Percentiles rank a stretch among this genome's conserved stretches.
Evolutionary conservation across 768 basidiomycete species (phyloP).

Genomic region (Hericium coralloides): DNA sequence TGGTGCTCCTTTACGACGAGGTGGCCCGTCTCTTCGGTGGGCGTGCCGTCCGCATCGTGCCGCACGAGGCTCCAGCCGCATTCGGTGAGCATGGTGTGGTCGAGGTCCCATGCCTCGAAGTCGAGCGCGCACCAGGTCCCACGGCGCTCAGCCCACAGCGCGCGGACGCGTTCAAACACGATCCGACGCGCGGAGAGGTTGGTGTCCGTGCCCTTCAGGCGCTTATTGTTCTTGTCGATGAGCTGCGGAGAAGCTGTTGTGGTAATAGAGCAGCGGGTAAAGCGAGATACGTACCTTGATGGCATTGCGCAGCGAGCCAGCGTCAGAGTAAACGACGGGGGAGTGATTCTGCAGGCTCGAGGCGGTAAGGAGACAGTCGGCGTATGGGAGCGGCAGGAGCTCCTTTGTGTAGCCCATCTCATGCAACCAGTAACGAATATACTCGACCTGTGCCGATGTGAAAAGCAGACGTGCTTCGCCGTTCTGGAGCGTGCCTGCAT

Average conservation of each 20-base stretch:
- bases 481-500: conserved; percentile 52
- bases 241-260: conserved; percentile 29
- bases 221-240: conserved; percentile 76
- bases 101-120: conserved; percentile 77
- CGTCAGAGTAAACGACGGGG: conserved; percentile 47
- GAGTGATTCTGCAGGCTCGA: conserved; percentile 50
- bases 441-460: conserved; percentile 80
- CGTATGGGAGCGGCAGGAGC: conserved; percentile 66
- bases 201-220: conserved; percentile 56
- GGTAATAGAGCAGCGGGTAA: neutral
- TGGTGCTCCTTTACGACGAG: conserved; percentile 56
- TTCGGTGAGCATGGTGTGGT: conserved; percentile 68
- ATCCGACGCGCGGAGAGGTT: conserved; percentile 47
- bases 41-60: conserved; percentile 41
- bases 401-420: conserved; percentile 57
- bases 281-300: conserved; percentile 38
- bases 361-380: conserved; percentile 61
- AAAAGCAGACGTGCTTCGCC: conserved; percentile 77
- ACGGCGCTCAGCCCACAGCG: conserved; percentile 49
- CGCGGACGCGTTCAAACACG: conserved; percentile 59
- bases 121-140: conserved; percentile 76
- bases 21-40: conserved; percentile 45
- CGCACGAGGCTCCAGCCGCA: conserved; percentile 65
- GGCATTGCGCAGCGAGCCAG: conserved; percentile 44
- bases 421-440: conserved; percentile 76